These are phyloP conservation scores for Cryomyces antarcticus DNA, from an alignment of 495 filamentous ascomycete genomes.

Conservation along the genomic window DNA sequence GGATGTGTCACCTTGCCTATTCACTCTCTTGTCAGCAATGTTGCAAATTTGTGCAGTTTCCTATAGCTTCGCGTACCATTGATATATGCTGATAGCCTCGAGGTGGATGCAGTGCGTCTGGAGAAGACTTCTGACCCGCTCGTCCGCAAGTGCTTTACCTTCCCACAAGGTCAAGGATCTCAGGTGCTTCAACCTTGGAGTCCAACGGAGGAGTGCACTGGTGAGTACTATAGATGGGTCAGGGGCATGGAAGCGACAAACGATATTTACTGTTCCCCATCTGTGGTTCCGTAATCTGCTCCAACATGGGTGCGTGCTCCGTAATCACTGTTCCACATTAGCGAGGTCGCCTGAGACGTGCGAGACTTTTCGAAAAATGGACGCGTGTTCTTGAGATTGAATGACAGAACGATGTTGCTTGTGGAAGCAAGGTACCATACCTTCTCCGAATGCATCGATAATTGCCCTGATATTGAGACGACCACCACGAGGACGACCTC, in stretches of 20 bases:
- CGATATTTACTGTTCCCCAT: conserved; percentile 22
- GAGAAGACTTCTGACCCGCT: conserved; percentile 30
- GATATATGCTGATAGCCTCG: conserved; percentile 34
- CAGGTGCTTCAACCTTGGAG: conserved; percentile 23
- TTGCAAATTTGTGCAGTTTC: conserved; percentile 4
- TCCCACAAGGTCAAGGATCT: conserved; percentile 33
- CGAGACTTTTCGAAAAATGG: neutral
- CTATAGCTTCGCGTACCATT: conserved; percentile 18
- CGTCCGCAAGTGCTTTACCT: conserved; percentile 32
- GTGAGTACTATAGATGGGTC: conserved; percentile 16
- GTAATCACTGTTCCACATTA: conserved; percentile 22
- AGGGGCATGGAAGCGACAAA: conserved; percentile 1
- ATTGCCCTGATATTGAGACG: conserved; percentile 12
- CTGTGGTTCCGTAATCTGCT: conserved; percentile 16
- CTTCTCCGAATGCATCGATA: conserved; percentile 22
- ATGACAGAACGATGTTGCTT: too few species aligned
- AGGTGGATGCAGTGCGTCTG: conserved; percentile 38
- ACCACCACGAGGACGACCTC: neutral
- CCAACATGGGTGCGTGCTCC: conserved; percentile 29
- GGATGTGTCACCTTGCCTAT: conserved; percentile 18
- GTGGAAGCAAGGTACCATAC: conserved; percentile 6
- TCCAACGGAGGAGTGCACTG: conserved; percentile 24
- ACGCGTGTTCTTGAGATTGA: too few species aligned
- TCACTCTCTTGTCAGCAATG: neutral
- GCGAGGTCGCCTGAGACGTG: neutral